phyloP scores from a whole-genome alignment of 169 alveolate genomes.

The Cardiosporidium cionae region DNA sequence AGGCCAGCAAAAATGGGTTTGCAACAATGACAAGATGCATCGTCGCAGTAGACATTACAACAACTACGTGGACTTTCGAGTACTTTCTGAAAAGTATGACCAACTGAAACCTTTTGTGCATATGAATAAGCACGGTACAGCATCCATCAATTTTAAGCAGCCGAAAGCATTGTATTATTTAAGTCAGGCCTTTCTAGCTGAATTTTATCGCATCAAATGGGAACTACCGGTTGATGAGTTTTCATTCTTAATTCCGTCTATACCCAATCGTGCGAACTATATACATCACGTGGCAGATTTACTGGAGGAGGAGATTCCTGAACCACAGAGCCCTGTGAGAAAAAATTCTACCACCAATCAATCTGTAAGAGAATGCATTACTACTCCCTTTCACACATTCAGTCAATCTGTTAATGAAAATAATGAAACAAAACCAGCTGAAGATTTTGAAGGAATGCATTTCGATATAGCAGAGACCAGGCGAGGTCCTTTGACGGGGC shows the following conservation, averaged over 20 bases:
- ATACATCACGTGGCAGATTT: constrained; percentile 49
- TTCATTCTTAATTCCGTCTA: constrained; percentile 33
- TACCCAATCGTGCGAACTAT: constrained; percentile 47
- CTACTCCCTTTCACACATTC: neutral
- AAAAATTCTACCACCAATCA: neutral
- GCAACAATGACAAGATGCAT: constrained; percentile 25
- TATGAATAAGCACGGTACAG: neutral
- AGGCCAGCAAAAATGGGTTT: constrained; percentile 5
- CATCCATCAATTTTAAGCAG: neutral
- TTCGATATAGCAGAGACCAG: neutral
- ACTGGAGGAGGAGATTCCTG: neutral
- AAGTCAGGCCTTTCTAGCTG: neutral
- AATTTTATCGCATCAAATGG: constrained; percentile 1
- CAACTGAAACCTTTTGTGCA: neutral
- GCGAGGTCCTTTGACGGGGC: constrained; percentile 32
- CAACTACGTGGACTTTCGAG: neutral
- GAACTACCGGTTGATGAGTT: neutral
- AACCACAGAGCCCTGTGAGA: neutral
- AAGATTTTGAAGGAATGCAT: neutral
- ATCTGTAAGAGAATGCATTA: neutral
- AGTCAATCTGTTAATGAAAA: neutral
- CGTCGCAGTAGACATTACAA: constrained; percentile 15
- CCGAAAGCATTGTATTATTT: neutral
- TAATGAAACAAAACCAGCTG: neutral
- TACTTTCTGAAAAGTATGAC: constrained; percentile 5